Evolutionary conservation across 768 basidiomycete genomes (phyloP), one percentile per base, ranked within the genome.

Genomic region (Tricholoma saponaceum): DNA sequence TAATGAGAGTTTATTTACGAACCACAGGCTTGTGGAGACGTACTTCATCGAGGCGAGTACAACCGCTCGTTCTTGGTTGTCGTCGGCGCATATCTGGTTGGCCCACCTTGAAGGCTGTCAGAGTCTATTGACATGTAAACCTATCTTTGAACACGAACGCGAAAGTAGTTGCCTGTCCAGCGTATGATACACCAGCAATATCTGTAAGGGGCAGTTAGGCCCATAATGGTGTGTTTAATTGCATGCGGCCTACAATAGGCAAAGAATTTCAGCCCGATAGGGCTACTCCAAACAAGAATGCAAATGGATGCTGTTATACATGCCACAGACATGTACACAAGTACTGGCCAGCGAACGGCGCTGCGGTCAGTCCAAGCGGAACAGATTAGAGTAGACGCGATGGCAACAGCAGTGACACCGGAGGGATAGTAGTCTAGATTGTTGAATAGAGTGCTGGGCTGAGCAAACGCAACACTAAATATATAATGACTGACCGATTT

Each of bases 21-120:
- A 57, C 23, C 14, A 18, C 16, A 30, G 53, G 14, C n/a, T 9
- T 30, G 7, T 43, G 16, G 32, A 10, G 20, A 60, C 74, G 30
- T 62, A 84, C 83, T 90, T 90, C 89, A 92, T 90, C 5, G 83
- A 85, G 23, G 85, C 87, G 14, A 91, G 76, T 3, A 90, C 86
- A 39, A 90, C 73, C 4, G 76, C 82, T 44, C 88, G 80, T 63
- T 88, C 85, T 66, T 85, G 83, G 63, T 85, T 77, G 68, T 91
- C 86, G 61, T 88, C 83, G 25, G 83, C 79, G 57, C 85, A 86
- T 52, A 88, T 80, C 65, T 88, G 85, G 67, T 91, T 91, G n/a
- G 88, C 87, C 89, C 90, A 90, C 13, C 83, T 85, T 61, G 33
- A 39, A 54, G 10, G 26, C 14, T 16, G 30, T 59, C 20, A 35